Evolutionary conservation across 169 alveolate genomes (phyloP).

Genomic region (Eimeria tenella): DNA sequence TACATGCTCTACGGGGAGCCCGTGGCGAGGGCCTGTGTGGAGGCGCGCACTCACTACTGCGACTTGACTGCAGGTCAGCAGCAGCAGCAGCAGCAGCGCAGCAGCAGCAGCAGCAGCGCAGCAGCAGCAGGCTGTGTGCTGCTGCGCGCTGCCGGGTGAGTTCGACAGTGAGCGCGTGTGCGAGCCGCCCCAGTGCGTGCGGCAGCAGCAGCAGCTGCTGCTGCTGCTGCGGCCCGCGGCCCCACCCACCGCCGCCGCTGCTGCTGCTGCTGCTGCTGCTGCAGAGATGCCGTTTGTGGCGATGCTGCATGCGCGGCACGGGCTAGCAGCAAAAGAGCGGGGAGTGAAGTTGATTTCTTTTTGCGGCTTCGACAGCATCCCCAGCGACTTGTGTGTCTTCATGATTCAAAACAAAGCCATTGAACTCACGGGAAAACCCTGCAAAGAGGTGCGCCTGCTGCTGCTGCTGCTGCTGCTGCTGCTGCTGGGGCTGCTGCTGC

Average conservation of each 20-base stretch:
- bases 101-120: not conserved
- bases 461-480: not conserved
- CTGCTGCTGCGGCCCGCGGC: not conserved
- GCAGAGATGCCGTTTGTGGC: conserved; percentile 73
- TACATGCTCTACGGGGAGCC: conserved; percentile 75
- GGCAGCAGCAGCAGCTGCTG: not conserved
- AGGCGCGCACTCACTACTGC: conserved; percentile 74
- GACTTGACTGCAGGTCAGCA: conserved; percentile 71
- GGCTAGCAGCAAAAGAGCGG: conserved; percentile 56
- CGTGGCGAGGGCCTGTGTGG: conserved; percentile 68
- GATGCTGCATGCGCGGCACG: conserved; percentile 34
- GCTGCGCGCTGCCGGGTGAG: not conserved
- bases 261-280: no score
- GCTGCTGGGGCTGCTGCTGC: not conserved
- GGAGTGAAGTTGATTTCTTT: conserved; percentile 72
- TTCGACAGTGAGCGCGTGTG: not conserved
- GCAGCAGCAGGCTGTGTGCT: not conserved
- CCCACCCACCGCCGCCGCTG: not conserved
- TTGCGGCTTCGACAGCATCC: conserved; percentile 77
- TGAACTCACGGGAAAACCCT: conserved; percentile 18
- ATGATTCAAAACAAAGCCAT: conserved; percentile 50
- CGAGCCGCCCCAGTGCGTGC: not conserved
- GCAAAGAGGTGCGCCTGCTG: conserved; percentile 14
- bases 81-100: conserved; percentile 43
- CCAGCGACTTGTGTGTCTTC: conserved; percentile 63